Conservation (phyloP, 192 early-diverging fungal genomes). For the Coemansia sp. region DNA sequence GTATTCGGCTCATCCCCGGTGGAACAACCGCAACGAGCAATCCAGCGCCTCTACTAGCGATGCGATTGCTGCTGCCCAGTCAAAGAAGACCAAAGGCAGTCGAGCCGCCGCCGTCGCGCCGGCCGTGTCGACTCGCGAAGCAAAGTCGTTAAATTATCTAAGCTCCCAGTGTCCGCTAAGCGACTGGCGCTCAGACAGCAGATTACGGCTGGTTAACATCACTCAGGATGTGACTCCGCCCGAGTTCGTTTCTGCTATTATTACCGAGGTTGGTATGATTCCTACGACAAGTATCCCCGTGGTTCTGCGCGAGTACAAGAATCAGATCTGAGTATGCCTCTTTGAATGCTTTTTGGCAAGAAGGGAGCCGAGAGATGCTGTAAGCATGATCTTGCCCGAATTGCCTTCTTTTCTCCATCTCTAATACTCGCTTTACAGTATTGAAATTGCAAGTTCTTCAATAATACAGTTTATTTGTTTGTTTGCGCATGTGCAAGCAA, state of each 20-base stretch:
- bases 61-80: not conserved
- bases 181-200: constrained; percentile 76
- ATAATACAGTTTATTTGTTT: not conserved
- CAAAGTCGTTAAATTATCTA: constrained; percentile 18
- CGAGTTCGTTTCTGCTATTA: constrained; percentile 84
- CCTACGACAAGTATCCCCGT: constrained; percentile 87
- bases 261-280: constrained; percentile 91
- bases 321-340: constrained; percentile 18
- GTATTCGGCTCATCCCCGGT: constrained; percentile 49
- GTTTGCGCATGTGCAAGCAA: no score
- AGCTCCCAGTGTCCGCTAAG: constrained; percentile 42
- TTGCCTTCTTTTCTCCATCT: not conserved
- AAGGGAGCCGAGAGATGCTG: not conserved
- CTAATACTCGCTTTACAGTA: no score
- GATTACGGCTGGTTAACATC: constrained; percentile 84
- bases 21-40: constrained; percentile 43
- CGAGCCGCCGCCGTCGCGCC: constrained; percentile 15
- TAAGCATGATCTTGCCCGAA: no score
- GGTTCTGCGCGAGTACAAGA: constrained; percentile 61
- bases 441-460: not conserved
- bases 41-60: constrained; percentile 12
- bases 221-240: constrained; percentile 95
- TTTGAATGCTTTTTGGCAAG: not conserved
- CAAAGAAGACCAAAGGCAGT: constrained; percentile 26
- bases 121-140: constrained; percentile 24